Evolutionary conservation across 1,284 basidiomycete species (phyloP).

Genomic region (Papiliotrema fonsecae): DNA sequence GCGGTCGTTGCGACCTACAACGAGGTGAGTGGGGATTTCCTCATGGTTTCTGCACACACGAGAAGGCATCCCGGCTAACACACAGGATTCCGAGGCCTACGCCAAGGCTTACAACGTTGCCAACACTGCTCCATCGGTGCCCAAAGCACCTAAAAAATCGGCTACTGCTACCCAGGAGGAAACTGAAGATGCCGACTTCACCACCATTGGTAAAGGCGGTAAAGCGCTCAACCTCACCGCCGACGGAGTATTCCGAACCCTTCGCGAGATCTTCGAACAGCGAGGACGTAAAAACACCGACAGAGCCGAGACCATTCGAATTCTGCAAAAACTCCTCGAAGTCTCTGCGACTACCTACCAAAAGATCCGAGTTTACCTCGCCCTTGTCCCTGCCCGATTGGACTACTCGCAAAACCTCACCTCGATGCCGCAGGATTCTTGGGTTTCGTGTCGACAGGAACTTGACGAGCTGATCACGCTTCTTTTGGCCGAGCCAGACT

Average conservation of each 20-base stretch:
- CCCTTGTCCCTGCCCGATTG: slow-evolving; percentile 89
- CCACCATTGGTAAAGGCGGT: slow-evolving; percentile 86
- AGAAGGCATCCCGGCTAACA: background rate
- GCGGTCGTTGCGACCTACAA: slow-evolving; percentile 72
- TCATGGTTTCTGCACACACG: no score
- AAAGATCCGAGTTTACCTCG: slow-evolving; percentile 87
- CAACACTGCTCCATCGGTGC: slow-evolving; percentile 49
- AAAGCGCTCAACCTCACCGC: slow-evolving; percentile 77
- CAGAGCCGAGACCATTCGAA: slow-evolving; percentile 87
- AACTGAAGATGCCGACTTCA: slow-evolving; percentile 68
- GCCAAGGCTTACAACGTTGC: slow-evolving; percentile 67
- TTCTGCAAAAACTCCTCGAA: slow-evolving; percentile 80
- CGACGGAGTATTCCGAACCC: slow-evolving; percentile 88
- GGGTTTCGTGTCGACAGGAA: slow-evolving; percentile 81
- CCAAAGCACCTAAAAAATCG: slow-evolving; percentile 48
- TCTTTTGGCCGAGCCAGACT: slow-evolving; percentile 62
- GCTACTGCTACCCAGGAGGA: slow-evolving; percentile 48
- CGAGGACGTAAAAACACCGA: slow-evolving; percentile 99
- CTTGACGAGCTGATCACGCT: slow-evolving; percentile 81
- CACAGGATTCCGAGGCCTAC: slow-evolving; percentile 81
- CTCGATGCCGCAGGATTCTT: slow-evolving; percentile 87
- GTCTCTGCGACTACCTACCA: slow-evolving; percentile 84
- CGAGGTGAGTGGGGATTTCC: slow-evolving; percentile 59
- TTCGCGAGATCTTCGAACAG: slow-evolving; percentile 87
- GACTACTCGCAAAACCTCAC: slow-evolving; percentile 66